These are phyloP conservation scores for Anthoceros angustus DNA, from an alignment of 225 moss, liverwort and hornwort species.

Conservation along the genomic window DNA sequence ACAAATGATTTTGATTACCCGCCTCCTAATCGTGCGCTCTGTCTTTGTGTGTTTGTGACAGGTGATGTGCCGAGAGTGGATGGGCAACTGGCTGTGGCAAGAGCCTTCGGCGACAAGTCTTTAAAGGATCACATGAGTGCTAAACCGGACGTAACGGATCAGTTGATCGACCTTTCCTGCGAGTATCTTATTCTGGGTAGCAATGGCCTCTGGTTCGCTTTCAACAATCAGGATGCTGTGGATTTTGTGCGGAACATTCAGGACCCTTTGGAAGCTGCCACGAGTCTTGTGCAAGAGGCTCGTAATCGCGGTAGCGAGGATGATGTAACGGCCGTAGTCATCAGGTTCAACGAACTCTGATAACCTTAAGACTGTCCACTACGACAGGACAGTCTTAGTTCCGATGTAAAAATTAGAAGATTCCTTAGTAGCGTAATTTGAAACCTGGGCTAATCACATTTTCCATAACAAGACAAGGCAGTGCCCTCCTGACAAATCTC, in stretches of 20 bases:
- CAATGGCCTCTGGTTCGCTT: slow-evolving; percentile 61
- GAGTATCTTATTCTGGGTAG: slow-evolving; percentile 77
- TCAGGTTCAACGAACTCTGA: slow-evolving; percentile 20
- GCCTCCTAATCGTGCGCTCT: not conserved
- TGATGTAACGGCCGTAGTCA: slow-evolving; percentile 63
- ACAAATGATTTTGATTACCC: too few species aligned
- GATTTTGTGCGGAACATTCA: slow-evolving; percentile 24
- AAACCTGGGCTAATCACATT: too few species aligned
- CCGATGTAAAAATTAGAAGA: too few species aligned
- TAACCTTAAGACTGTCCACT: too few species aligned
- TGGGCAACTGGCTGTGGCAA: slow-evolving; percentile 65
- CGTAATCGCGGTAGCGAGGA: slow-evolving; percentile 42
- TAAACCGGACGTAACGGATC: slow-evolving; percentile 54
- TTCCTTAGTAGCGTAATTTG: too few species aligned
- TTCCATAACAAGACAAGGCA: too few species aligned
- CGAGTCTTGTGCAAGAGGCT: slow-evolving; percentile 36
- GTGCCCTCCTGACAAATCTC: too few species aligned
- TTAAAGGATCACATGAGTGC: slow-evolving; percentile 77
- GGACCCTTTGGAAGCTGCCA: slow-evolving; percentile 47
- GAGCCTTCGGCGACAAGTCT: slow-evolving; percentile 66
- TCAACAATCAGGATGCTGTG: slow-evolving; percentile 51
- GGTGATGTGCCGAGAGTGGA: slow-evolving; percentile 86
- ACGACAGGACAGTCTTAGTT: too few species aligned
- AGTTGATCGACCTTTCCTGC: slow-evolving; percentile 32
- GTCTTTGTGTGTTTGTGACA: slow-evolving; percentile 15